Base-by-base conservation (phyloP, 1,139 yeast species). In the Geotrichum restrictum region DNA sequence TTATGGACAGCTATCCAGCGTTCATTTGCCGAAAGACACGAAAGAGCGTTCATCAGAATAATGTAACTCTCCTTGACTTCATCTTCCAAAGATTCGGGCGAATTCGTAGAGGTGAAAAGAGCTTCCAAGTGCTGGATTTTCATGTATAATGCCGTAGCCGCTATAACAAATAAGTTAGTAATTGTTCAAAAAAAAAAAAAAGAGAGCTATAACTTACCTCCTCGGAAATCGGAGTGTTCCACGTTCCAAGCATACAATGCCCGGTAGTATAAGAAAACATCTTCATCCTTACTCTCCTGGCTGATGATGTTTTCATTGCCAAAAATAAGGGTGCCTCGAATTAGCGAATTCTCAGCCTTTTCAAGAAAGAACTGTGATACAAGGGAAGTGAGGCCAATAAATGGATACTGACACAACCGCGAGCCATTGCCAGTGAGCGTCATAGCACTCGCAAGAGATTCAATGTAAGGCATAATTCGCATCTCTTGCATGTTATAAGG, bases 191-290 rank as follows among this genome's bases (percentile, higher is more conserved):
- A 29, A 37, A 34, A 21, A 38, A 14, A 13, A 42, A 27, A n/a
- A 16, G n/a, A n/a, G n/a, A n/a, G n/a, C n/a, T n/a, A n/a, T 16
- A 36, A 55, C 60, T 55, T 55, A 51, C 62, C 65, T 36, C 65
- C 67, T 27, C 63, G 57, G 50, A 54, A 64, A 56, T 69, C 68
- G 16, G 67, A 68, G 21, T 63, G 66, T 48, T 59, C 66, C 16
- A 67, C 55, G 47, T 62, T 60, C 72, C 73, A 69, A 1, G 65
- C 54, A 49, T 69, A 69, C 32, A 67, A 54, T 33, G 68, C 58
- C 49, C 60, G 60, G 60, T 63, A 63, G 50, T 56, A 60, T 6
- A 62, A 54, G 16, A 59, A 48, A 14, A 29, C 36, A 11, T 53
- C 48, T 4, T 45, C 48, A 7, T 36, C 53, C 29, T 27, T 45